These are phyloP conservation scores for Mytilinidion resinicola DNA, from an alignment of 495 filamentous ascomycete genomes.

Conservation along the genomic window DNA sequence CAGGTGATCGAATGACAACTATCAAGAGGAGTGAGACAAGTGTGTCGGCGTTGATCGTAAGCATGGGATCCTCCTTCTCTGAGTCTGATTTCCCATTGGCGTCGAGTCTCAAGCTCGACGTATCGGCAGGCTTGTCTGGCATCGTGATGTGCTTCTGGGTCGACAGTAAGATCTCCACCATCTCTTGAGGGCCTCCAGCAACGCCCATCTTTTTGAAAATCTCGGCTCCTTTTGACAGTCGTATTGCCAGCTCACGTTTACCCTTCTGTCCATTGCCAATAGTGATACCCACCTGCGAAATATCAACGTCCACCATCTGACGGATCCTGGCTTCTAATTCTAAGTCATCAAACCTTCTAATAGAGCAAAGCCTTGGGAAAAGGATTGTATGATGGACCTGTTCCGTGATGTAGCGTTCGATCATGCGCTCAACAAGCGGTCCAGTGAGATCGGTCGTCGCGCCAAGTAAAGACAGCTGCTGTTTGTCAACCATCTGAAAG, in stretches of 20 bases:
- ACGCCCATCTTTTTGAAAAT: conserved; percentile 82
- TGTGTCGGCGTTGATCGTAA: conserved; percentile 94
- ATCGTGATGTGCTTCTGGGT: conserved; percentile 78
- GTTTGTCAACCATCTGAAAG: conserved; percentile 91
- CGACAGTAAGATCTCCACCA: conserved; percentile 81
- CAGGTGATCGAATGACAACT: conserved; percentile 87
- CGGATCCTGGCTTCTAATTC: conserved; percentile 85
- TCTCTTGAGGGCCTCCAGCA: conserved; percentile 84
- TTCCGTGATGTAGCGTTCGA: conserved; percentile 91
- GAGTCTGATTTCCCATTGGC: conserved; percentile 36
- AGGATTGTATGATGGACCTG: conserved; percentile 84
- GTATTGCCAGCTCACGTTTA: conserved; percentile 64
- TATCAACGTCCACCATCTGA: conserved; percentile 88
- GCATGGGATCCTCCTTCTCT: conserved; percentile 54
- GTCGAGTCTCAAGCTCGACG: conserved; percentile 27
- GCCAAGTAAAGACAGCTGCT: conserved; percentile 85
- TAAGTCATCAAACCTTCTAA: conserved; percentile 74
- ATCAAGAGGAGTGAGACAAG: conserved; percentile 86
- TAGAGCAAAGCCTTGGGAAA: conserved; percentile 72
- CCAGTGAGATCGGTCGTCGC: conserved; percentile 92
- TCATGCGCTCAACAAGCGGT: conserved; percentile 81
- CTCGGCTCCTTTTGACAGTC: conserved; percentile 72
- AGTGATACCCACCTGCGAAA: conserved; percentile 85
- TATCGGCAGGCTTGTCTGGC: conserved; percentile 36
- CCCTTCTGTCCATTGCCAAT: conserved; percentile 65